Conservation (phyloP, 73 alveolate genomes). For the Loxodes magnus region DNA sequence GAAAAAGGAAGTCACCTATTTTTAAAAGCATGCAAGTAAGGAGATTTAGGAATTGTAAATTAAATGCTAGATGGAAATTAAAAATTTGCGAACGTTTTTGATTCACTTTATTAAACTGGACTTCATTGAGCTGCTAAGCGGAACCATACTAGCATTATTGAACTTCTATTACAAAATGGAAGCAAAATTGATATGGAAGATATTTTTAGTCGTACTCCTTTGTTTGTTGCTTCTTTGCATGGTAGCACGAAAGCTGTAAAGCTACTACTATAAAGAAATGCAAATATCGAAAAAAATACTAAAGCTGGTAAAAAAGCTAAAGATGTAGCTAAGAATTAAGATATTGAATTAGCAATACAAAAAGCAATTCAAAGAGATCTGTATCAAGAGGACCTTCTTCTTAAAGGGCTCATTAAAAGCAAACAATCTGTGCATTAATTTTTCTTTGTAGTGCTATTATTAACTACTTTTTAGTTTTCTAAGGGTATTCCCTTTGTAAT, state of each 20-base stretch:
- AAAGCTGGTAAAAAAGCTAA: conserved; percentile 4
- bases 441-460: too few relatives aligned
- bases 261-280: neutral
- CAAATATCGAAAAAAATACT: neutral
- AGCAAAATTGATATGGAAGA: neutral
- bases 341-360: too few relatives aligned
- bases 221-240: neutral
- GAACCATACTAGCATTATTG: neutral
- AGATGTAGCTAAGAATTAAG: too few relatives aligned
- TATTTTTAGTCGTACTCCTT: neutral
- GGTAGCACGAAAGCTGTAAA: neutral
- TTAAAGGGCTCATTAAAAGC: too few relatives aligned
- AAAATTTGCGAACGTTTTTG: neutral
- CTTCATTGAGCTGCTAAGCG: conserved; percentile 15
- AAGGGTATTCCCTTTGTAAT: too few relatives aligned
- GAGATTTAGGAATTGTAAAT: neutral
- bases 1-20: neutral
- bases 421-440: too few relatives aligned
- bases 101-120: conserved; percentile 2
- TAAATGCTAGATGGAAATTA: neutral
- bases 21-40: neutral
- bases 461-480: too few relatives aligned
- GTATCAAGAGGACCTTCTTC: too few relatives aligned
- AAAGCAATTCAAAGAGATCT: too few relatives aligned
- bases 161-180: neutral